Evolutionary conservation across 176 grass and related monocot species (phyloP).

Genomic region (Cocos nucifera): DNA sequence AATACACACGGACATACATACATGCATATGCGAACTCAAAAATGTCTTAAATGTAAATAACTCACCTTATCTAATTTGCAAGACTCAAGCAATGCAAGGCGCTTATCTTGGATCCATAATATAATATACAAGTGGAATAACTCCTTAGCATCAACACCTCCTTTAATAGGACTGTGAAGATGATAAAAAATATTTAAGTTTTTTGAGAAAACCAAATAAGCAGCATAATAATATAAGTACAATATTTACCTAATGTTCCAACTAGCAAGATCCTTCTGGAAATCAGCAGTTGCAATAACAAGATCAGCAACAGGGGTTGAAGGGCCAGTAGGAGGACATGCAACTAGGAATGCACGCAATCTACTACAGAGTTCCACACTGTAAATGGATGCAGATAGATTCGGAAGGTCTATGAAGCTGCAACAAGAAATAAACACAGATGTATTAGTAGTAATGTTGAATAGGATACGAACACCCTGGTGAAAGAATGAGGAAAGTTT

Average conservation of each 20-base stretch:
- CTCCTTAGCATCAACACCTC: conserved; percentile 95
- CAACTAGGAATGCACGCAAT: conserved; percentile 75
- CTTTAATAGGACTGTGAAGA: conserved; percentile 58
- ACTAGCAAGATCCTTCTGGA: conserved; percentile 86
- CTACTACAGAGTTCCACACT: conserved; percentile 77
- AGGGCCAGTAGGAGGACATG: conserved; percentile 78
- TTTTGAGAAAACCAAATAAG: conserved; percentile 3
- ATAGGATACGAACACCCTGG: background rate
- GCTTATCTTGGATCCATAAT: conserved; percentile 96
- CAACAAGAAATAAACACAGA: conserved; percentile 12
- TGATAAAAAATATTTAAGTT: conserved; percentile 4
- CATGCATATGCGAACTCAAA: too few relatives aligned
- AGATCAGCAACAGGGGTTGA: conserved; percentile 84
- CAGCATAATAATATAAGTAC: conserved; percentile 5
- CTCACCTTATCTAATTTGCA: conserved; percentile 88
- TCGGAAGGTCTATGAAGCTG: conserved; percentile 90
- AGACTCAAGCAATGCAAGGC: conserved; percentile 66
- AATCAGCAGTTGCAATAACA: conserved; percentile 82
- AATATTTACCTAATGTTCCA: conserved; percentile 85
- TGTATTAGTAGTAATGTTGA: conserved; percentile 2
- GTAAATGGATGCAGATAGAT: conserved; percentile 78
- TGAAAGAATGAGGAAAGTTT: too few relatives aligned
- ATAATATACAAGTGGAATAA: conserved; percentile 96
- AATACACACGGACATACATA: too few relatives aligned
- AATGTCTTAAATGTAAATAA: background rate